Evolutionary conservation across 768 basidiomycete species (phyloP), one percentile per base, ranked within the genome.

Genomic region (Phlegmacium glaucopus): DNA sequence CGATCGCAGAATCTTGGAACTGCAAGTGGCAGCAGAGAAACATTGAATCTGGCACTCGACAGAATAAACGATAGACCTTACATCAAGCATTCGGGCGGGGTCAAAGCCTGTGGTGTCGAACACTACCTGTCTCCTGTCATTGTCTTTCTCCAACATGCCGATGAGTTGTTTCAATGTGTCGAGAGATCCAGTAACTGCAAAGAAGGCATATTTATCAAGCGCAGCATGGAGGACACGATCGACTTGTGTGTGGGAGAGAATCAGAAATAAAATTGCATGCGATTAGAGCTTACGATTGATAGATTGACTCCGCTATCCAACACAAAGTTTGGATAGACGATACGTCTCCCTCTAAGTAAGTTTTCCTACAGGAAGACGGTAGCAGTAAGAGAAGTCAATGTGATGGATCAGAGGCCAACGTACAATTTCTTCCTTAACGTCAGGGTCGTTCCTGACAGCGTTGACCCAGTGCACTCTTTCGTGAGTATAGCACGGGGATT

Each of bases 391-490:
- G 30, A n/a, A n/a, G n/a, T 8, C 30, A 13, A 32, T 32, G 30
- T 32, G 30, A 32, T 8, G 30, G 9, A 32, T 32, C 30, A 13
- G 30, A 32, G 30, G 30, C 30, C 30, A 32, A 32, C 30, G 13
- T 32, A 32, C 30, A 32, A 32, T 13, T 32, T 32, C 30, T 32
- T 13, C 38, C 39, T 47, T 47, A 16, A 15, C 9, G 27, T 29
- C 25, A 30, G 37, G 6, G 39, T 30, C 25, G 4, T 17, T 27
- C 35, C 25, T 26, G 11, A 45, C 44, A 45, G 44, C 35, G 29
- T 47, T 40, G 27, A 47, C 45, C 45, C 45, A 47, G 27, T 47
- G 45, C 16, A 27, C 45, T 17, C 45, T 39, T 39, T 39, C 25
- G 12, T 35, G 45, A 37, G 38, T 39, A 17, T 47, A 47, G n/a